phyloP scores from a whole-genome alignment of 2,329 filamentous ascomycete genomes.

The Cladophialophora immunda region DNA sequence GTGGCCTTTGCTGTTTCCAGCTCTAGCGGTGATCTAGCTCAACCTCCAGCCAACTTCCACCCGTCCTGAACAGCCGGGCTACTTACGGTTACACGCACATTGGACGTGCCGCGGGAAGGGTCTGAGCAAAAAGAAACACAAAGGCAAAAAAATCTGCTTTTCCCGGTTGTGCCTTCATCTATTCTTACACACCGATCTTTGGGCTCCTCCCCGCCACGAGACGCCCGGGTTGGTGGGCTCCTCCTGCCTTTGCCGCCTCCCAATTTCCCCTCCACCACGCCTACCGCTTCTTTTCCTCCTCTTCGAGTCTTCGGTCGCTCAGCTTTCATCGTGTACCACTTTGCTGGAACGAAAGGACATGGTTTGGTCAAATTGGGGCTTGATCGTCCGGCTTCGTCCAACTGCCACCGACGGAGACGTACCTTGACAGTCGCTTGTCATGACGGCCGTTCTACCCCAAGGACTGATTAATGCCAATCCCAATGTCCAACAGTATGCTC shows the following conservation, averaged over 20 bases:
- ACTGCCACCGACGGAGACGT: conserved; percentile 21
- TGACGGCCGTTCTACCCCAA: conserved; percentile 36
- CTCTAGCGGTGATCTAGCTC: conserved; percentile 11
- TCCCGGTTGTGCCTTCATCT: conserved; percentile 8
- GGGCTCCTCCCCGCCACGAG: conserved; percentile 8
- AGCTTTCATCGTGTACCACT: not conserved
- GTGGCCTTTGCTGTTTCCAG: conserved; percentile 19
- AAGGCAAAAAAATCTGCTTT: conserved; percentile 14
- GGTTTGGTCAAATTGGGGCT: conserved; percentile 21
- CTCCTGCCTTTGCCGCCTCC: conserved; percentile 10
- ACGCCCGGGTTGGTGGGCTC: conserved; percentile 16
- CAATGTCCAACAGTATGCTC: conserved; percentile 26
- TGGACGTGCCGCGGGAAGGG: conserved; percentile 2
- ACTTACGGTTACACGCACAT: conserved; percentile 17
- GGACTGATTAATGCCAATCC: conserved; percentile 32
- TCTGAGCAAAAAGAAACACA: conserved; percentile 11
- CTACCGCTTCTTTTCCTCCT: conserved; percentile 3
- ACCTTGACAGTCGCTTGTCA: conserved; percentile 32
- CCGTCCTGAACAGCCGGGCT: conserved; percentile 9
- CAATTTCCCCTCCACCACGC: conserved; percentile 3
- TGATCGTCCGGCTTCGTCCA: conserved; percentile 30
- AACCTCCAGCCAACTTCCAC: conserved; percentile 17
- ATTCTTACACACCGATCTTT: conserved; percentile 21
- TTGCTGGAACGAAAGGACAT: conserved; percentile 27
- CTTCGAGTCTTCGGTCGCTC: not conserved